phyloP scores from a whole-genome alignment of 306 rosid species.

The Lathyrus sativus region DNA sequence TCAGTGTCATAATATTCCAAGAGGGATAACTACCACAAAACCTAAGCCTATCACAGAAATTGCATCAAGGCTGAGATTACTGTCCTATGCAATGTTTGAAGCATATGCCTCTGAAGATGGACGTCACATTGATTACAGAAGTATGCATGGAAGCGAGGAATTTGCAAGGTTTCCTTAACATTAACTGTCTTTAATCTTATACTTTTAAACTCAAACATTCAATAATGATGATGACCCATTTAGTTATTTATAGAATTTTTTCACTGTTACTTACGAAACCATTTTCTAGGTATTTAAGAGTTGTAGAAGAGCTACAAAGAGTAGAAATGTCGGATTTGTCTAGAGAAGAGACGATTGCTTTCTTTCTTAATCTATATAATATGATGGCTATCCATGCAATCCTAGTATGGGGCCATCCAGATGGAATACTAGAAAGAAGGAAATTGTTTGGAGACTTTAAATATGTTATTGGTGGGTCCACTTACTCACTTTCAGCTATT shows the following conservation, averaged over 20 bases:
- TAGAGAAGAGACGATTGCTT: conserved; percentile 90
- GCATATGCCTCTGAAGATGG: conserved; percentile 80
- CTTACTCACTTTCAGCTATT: conserved; percentile 85
- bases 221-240: conserved; percentile 7
- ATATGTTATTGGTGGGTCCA: conserved; percentile 77
- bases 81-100: conserved; percentile 72
- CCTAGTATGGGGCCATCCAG: conserved; percentile 70
- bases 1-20: conserved; percentile 76
- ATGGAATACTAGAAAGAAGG: conserved; percentile 75
- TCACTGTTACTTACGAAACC: conserved; percentile 21
- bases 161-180: conserved; percentile 70
- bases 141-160: conserved; percentile 84
- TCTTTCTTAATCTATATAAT: conserved; percentile 88
- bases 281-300: conserved; percentile 75
- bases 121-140: conserved; percentile 68
- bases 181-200: conserved; percentile 12
- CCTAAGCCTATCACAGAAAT: conserved; percentile 77
- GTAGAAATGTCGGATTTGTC: conserved; percentile 63
- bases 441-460: conserved; percentile 74
- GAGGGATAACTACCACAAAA: conserved; percentile 70
- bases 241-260: conserved; percentile 3
- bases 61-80: conserved; percentile 76
- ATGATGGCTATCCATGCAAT: conserved; percentile 95
- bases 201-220: neutral
- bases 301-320: conserved; percentile 89